Base-by-base conservation (phyloP, 2,329 filamentous ascomycete species). In the Pestalotiopsis sp. region DNA sequence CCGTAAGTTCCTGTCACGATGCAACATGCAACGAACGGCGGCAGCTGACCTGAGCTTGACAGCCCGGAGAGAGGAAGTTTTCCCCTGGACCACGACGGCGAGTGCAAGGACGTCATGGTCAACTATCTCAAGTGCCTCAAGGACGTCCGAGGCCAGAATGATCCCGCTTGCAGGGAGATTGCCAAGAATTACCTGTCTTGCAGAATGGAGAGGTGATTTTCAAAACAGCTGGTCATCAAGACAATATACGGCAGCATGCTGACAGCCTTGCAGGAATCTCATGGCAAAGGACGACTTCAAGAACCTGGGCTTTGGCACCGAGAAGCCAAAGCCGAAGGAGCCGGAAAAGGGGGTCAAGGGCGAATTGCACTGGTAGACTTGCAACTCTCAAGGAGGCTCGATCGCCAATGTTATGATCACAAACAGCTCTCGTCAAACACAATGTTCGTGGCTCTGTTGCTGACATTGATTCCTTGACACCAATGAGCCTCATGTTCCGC, bases 221-320 rank as follows among this genome's bases (percentile, higher is more conserved):
- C 4, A 38, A 27, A 2, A 31, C 7, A 36, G 2, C n/a, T 58
- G 11, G 14, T 63, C 38, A 20, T 11, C 41, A n/a, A 6, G 13
- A 13, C 38, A 38, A 57, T 23, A 11, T 4, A 13, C 25, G 20
- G 7, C 23, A 14, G 9, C 13, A 23, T 65, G 64, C 55, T 66
- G 64, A 66, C n/a, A 58, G 13, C 4, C 58, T 11, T 45, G 38
- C 74, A 94, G 94, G 74, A 98, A 98, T 77, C 84, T 99, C 39
- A 99, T 99, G 96, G 95, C 95, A 7, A 93, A 89, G 74, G 96
- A 99, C 77, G 93, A 97, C 69, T 96, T 98, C 81, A 94, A 93
- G 80, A 99, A 99, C 77, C 84, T 99, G 55, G 96, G 96, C 0
- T 96, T 97, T 74, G 86, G 72, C 25, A 76, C 79, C 1, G 72